These are phyloP conservation scores for Suhomyces wounanorum DNA, from an alignment of 1,139 yeast genomes.

Conservation along the genomic window DNA sequence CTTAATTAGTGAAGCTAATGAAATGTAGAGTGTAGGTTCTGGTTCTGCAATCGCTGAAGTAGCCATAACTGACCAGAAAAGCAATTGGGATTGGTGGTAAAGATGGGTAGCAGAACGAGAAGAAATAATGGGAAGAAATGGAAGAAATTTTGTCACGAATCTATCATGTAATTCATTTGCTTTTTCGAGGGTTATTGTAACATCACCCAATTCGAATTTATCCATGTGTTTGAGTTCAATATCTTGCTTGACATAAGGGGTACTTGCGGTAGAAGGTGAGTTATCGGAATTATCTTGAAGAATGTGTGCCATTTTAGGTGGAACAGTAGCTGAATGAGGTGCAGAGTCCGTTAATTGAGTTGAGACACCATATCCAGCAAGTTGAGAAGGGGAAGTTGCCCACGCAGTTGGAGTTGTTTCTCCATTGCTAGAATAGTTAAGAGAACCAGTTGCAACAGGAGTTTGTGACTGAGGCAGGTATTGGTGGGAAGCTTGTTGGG, in stretches of 20 bases:
- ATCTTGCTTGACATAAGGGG: constrained; percentile 13
- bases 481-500: constrained; percentile 11
- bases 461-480: background rate
- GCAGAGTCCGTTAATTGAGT: constrained; percentile 14
- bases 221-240: constrained; percentile 31
- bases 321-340: constrained; percentile 4
- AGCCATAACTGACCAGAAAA: constrained; percentile 89
- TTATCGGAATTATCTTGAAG: constrained; percentile 30
- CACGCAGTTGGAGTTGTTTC: constrained; percentile 7
- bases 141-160: constrained; percentile 67
- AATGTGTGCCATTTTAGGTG: constrained; percentile 19
- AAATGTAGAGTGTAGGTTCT: constrained; percentile 77
- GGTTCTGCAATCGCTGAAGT: constrained; percentile 88
- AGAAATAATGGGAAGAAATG: constrained; percentile 77
- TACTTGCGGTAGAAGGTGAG: constrained; percentile 22
- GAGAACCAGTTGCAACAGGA: background rate
- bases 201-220: constrained; percentile 76
- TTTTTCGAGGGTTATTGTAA: constrained; percentile 60
- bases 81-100: constrained; percentile 76
- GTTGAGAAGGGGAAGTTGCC: constrained; percentile 6
- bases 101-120: constrained; percentile 74
- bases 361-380: background rate
- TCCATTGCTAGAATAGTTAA: constrained; percentile 4
- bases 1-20: constrained; percentile 75
- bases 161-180: constrained; percentile 73